These are phyloP conservation scores for Neurospora sublineolata DNA, from an alignment of 495 filamentous ascomycete species.

Conservation along the genomic window DNA sequence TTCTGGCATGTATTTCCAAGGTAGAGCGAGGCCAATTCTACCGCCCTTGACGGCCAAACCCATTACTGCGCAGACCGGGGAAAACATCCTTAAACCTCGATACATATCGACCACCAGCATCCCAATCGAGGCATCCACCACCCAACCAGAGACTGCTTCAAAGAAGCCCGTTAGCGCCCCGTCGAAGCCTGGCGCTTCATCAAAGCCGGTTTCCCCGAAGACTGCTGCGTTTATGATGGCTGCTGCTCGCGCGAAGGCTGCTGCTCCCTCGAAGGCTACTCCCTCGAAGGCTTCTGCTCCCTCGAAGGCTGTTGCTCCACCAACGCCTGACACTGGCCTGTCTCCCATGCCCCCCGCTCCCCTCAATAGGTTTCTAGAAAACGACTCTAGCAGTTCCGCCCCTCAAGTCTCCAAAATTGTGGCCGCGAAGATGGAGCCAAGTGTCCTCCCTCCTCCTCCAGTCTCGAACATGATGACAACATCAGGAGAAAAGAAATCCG, in stretches of 20 bases:
- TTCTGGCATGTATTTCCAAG: neutral
- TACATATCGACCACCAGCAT: neutral
- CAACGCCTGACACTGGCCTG: neutral
- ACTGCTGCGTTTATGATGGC: neutral
- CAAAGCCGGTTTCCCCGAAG: neutral
- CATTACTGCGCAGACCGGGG: neutral
- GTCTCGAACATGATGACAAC: neutral
- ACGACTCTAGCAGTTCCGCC: neutral
- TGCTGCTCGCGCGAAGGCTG: neutral
- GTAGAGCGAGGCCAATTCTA: neutral
- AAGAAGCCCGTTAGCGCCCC: neutral
- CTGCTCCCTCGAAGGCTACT: neutral
- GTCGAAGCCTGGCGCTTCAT: neutral
- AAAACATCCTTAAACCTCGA: neutral
- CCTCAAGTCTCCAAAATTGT: neutral
- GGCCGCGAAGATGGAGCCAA: neutral
- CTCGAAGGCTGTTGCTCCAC: neutral
- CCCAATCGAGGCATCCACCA: neutral
- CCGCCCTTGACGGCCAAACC: neutral
- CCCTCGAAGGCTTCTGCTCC: neutral
- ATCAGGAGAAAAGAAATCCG: neutral
- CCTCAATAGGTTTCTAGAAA: neutral
- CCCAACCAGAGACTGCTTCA: neutral
- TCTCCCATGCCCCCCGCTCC: neutral
- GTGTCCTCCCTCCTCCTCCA: neutral